Base-by-base conservation (phyloP, 495 filamentous ascomycete species). In the Podospora conica region DNA sequence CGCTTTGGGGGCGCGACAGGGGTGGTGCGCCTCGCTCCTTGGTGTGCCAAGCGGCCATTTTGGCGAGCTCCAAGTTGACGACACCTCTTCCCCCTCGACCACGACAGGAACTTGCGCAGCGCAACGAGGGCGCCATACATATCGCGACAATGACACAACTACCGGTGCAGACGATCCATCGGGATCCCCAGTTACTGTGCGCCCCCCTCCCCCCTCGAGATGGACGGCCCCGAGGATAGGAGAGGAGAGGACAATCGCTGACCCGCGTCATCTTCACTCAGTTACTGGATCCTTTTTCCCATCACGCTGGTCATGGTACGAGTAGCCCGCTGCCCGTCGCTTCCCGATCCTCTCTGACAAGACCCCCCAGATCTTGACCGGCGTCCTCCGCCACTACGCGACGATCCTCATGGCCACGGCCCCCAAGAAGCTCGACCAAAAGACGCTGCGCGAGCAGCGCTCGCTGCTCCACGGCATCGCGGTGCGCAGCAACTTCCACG, bases 111-210 rank as follows among this genome's bases (percentile, higher is more conserved):
- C 27, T 24, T 21, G n/a, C 33, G 33, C n/a, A 27, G 65, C 48
- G 21, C 21, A 24, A 40, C 21, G 62, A 59, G 40, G 18, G 40
- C 61, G 12, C 59, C 25, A 28, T 21, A 67, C 7, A 15, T 25
- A 53, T 62, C 31, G 31, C 55, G 72, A 84, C 54, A 12, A 98
- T 98, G 96, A 90, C 91, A 67, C 90, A 93, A 82, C 84, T 90
- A 69, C 84, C 90, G 66, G 86, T 90, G 68, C 95, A 98, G 82
- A 93, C 92, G 80, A 97, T 98, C 88, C 91, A 95, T 82, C 81
- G 95, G 85, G 95, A 98, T 93, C 96, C 95, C 70, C 94, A 96
- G 76, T 85, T 98, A 67, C 97, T 98, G 95, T 97, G 85, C 71
- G 61, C 58, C 22, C n/a, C 57, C 27, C 12, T 7, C 3, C 40